Conservation (phyloP, 2,329 filamentous ascomycete species). For the Colletotrichum sp. region DNA sequence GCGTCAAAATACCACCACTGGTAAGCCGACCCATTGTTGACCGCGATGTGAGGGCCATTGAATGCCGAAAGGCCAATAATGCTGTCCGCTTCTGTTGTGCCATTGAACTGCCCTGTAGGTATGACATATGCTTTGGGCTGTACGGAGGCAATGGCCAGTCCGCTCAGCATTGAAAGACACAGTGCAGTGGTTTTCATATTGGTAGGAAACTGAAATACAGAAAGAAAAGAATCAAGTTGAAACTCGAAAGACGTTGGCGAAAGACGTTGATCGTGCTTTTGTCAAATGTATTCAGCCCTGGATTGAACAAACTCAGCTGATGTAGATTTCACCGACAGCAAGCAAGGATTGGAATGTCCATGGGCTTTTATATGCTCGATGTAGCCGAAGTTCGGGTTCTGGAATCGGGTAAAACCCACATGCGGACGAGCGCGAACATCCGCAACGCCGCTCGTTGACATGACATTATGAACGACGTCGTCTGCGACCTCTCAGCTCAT, state of each 20-base stretch:
- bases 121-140: not conserved
- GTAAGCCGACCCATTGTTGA: not conserved
- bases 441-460: not conserved
- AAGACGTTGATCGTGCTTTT: not conserved
- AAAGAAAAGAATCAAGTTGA: not conserved
- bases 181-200: not conserved
- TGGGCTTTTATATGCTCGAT: not conserved
- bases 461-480: not conserved
- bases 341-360: not conserved
- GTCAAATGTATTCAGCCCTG: not conserved
- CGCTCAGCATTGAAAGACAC: not conserved
- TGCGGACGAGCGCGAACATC: not conserved
- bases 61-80: not conserved
- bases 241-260: not conserved
- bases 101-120: not conserved
- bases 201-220: not conserved
- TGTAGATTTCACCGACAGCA: not conserved
- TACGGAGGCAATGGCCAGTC: not conserved
- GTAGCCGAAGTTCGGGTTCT: not conserved
- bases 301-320: not conserved
- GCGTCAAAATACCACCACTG: not conserved
- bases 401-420: not conserved
- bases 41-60: not conserved
- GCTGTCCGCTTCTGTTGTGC: not conserved
- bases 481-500: not conserved